These are phyloP conservation scores for Geum urbanum DNA, from an alignment of 306 rosid species.

Conservation along the genomic window DNA sequence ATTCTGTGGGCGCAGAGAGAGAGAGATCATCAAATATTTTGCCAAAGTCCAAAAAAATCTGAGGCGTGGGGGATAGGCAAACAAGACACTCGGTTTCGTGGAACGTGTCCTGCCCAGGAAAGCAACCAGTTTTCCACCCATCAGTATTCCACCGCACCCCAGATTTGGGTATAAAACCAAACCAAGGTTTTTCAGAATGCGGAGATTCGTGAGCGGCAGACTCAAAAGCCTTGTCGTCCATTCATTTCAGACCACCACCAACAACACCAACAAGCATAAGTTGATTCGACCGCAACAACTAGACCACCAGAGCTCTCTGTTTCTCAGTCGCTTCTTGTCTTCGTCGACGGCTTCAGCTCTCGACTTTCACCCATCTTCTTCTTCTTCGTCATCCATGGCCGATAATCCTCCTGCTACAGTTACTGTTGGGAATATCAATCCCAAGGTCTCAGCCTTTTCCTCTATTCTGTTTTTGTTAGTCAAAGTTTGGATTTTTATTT, in stretches of 20 bases:
- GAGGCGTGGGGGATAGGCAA: too few species aligned
- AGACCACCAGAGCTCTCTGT: constrained; percentile 14
- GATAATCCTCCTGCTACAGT: constrained; percentile 38
- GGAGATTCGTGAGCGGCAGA: constrained; percentile 59
- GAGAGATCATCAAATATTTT: too few species aligned
- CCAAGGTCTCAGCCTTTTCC: constrained; percentile 41
- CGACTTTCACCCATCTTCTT: neutral
- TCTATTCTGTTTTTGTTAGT: neutral
- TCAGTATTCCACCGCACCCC: too few species aligned
- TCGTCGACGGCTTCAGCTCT: constrained; percentile 30
- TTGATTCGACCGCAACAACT: neutral
- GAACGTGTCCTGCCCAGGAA: too few species aligned
- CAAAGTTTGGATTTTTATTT: neutral
- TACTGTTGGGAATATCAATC: constrained; percentile 56
- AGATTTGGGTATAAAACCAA: neutral
- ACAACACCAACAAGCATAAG: neutral
- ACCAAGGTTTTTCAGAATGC: constrained; percentile 31
- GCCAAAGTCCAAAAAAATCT: too few species aligned
- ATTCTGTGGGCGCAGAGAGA: too few species aligned
- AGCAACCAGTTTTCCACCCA: too few species aligned
- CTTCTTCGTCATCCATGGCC: constrained; percentile 24
- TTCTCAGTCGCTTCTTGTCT: constrained; percentile 37
- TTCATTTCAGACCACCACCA: constrained; percentile 24
- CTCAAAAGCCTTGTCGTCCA: constrained; percentile 36
- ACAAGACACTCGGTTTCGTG: too few species aligned